phyloP scores from a whole-genome alignment of 768 basidiomycete genomes.

The Mycena rebaudengoi region DNA sequence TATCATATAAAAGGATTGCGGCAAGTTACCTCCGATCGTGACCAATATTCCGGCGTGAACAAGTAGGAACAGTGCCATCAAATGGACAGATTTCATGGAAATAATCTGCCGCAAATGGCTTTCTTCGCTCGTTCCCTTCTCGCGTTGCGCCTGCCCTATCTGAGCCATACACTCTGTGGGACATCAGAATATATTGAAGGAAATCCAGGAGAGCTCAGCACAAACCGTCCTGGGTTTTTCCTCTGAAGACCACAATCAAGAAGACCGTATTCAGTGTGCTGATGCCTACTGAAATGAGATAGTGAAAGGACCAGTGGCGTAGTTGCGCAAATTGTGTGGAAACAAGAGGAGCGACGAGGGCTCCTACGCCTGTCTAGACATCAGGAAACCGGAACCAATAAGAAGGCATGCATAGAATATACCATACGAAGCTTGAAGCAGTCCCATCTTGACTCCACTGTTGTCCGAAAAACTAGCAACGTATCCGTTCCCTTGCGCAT shows the following conservation, averaged over 20 bases:
- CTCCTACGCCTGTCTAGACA: conserved; percentile 48
- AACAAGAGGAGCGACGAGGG: conserved; percentile 60
- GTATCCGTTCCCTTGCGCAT: conserved; percentile 60
- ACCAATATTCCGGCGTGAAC: conserved; percentile 58
- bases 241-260: conserved; percentile 56
- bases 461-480: conserved; percentile 53
- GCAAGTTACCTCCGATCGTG: conserved; percentile 20
- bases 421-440: conserved; percentile 58
- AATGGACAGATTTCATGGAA: conserved; percentile 44
- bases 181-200: too few species aligned
- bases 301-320: conserved; percentile 64
- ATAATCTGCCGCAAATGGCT: conserved; percentile 48
- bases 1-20: too few species aligned
- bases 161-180: conserved; percentile 49
- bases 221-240: conserved; percentile 61
- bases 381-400: not conserved
- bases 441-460: conserved; percentile 53
- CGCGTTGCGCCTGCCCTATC: conserved; percentile 47
- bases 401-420: not conserved
- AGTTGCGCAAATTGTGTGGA: conserved; percentile 67
- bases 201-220: not conserved
- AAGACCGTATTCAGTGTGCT: conserved; percentile 52
- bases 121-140: conserved; percentile 34
- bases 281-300: conserved; percentile 60
- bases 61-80: conserved; percentile 49